These are phyloP conservation scores for Acrocalymma vagum DNA, from an alignment of 2,329 filamentous ascomycete species.

Conservation along the genomic window DNA sequence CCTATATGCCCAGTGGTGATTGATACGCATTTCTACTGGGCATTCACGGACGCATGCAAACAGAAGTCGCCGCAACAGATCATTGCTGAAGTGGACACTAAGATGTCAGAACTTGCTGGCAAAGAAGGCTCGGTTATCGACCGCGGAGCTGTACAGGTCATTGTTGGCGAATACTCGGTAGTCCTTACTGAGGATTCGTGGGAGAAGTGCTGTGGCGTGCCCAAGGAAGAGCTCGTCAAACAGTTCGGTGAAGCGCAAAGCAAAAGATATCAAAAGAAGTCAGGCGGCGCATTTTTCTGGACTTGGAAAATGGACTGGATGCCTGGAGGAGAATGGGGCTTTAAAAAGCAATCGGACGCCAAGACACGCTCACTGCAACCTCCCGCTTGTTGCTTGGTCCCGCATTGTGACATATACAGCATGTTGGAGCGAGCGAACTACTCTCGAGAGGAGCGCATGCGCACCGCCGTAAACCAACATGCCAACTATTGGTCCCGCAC, in stretches of 20 bases:
- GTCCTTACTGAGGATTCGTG: conserved; percentile 62
- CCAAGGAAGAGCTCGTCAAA: conserved; percentile 50
- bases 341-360: conserved; percentile 60
- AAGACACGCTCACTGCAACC: conserved; percentile 19
- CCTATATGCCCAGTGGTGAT: conserved; percentile 60
- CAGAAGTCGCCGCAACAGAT: conserved; percentile 61
- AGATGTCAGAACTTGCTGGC: conserved; percentile 56
- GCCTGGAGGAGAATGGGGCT: conserved; percentile 69
- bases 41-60: conserved; percentile 63
- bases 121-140: conserved; percentile 59
- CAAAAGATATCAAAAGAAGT: conserved; percentile 57
- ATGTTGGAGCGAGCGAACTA: conserved; percentile 51
- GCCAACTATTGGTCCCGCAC: conserved; percentile 59
- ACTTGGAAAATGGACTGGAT: conserved; percentile 70
- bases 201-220: conserved; percentile 44
- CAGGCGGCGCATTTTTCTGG: conserved; percentile 67
- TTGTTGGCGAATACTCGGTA: conserved; percentile 68
- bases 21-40: conserved; percentile 69
- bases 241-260: conserved; percentile 61
- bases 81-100: conserved; percentile 53
- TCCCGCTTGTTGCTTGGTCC: conserved; percentile 16
- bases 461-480: conserved; percentile 52
- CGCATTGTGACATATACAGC: conserved; percentile 40
- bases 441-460: conserved; percentile 47
- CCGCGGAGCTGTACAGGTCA: conserved; percentile 59